A percentile compares a stretch with the other conserved stretches of the same genome.
phyloP scores from a whole-genome alignment of 129 eudicot genomes.

The Scalesia atractyloides region DNA sequence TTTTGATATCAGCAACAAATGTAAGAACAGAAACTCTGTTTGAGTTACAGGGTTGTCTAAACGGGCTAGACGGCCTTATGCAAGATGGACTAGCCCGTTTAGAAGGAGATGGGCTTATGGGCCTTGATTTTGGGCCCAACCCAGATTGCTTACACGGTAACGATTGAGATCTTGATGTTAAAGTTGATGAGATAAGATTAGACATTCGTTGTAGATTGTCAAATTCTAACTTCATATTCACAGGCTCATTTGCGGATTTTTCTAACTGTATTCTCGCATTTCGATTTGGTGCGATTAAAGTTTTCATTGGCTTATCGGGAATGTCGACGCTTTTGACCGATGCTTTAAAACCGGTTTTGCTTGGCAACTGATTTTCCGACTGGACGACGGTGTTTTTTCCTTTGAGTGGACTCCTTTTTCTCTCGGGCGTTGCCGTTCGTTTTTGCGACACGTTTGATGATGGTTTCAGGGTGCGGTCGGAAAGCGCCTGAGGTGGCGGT shows the following conservation, averaged over 20 bases:
- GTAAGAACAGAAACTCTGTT: constrained; percentile 78
- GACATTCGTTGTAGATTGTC: constrained; percentile 42
- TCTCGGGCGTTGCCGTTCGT: constrained; percentile 64
- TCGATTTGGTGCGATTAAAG: constrained; percentile 34
- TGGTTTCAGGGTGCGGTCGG: constrained; percentile 65
- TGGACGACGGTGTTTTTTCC: constrained; percentile 60
- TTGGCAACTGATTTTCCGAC: constrained; percentile 85
- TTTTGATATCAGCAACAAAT: constrained; percentile 76
- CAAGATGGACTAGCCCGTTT: constrained; percentile 81
- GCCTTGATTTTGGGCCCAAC: constrained; percentile 38
- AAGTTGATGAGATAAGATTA: constrained; percentile 32
- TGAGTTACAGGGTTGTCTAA: constrained; percentile 63
- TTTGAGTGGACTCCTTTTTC: constrained; percentile 82
- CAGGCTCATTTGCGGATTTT: constrained; percentile 61
- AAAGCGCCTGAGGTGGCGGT: constrained; percentile 52
- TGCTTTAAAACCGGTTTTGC: constrained; percentile 42
- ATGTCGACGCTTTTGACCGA: constrained; percentile 44
- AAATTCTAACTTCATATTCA: constrained; percentile 24
- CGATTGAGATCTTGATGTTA: constrained; percentile 36
- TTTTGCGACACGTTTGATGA: constrained; percentile 65
- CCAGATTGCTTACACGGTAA: constrained; percentile 38
- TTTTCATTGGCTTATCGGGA: constrained; percentile 41
- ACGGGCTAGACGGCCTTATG: constrained; percentile 74
- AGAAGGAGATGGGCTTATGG: constrained; percentile 45
- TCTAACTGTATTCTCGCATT: constrained; percentile 46